A percentile compares a stretch with the other conserved stretches of the same genome.
These are phyloP conservation scores for Nigrospora oryzae DNA, from an alignment of 2,329 filamentous ascomycete genomes.

Conservation along the genomic window DNA sequence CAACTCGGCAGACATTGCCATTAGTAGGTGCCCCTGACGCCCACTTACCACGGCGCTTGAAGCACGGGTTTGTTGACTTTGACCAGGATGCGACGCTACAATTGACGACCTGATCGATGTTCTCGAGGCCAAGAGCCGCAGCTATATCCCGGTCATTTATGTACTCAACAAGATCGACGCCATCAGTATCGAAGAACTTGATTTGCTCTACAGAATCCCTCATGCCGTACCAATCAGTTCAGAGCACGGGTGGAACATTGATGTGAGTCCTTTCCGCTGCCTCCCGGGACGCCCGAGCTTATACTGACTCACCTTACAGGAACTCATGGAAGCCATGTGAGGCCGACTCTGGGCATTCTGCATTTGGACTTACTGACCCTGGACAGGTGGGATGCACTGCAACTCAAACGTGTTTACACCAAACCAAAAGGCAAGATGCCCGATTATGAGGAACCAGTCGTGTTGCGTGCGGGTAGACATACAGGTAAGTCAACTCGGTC, in stretches of 20 bases:
- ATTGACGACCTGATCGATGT: conserved; percentile 96
- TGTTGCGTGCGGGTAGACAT: conserved; percentile 71
- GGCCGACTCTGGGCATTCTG: conserved; percentile 10
- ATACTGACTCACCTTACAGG: conserved; percentile 21
- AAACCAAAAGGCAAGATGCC: conserved; percentile 95
- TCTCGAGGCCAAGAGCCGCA: conserved; percentile 85
- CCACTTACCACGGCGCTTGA: background rate
- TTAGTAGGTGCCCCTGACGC: conserved; percentile 39
- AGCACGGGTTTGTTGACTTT: background rate
- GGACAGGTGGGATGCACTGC: conserved; percentile 80
- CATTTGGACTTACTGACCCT: background rate
- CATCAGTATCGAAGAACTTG: conserved; percentile 95
- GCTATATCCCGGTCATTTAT: conserved; percentile 98
- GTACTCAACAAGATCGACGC: conserved; percentile 98
- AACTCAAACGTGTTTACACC: conserved; percentile 86
- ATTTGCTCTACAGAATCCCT: conserved; percentile 91
- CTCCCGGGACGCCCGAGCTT: background rate
- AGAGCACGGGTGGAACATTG: conserved; percentile 95
- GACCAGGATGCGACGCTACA: conserved; percentile 70
- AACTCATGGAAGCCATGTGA: conserved; percentile 88
- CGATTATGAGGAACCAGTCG: conserved; percentile 86
- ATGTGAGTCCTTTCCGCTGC: conserved; percentile 27
- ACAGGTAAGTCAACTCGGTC: conserved; percentile 32
- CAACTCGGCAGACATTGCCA: conserved; percentile 92
- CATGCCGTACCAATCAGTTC: conserved; percentile 96